phyloP scores from a whole-genome alignment of 805 yeast species.

The Lipomyces chichibuensis region DNA sequence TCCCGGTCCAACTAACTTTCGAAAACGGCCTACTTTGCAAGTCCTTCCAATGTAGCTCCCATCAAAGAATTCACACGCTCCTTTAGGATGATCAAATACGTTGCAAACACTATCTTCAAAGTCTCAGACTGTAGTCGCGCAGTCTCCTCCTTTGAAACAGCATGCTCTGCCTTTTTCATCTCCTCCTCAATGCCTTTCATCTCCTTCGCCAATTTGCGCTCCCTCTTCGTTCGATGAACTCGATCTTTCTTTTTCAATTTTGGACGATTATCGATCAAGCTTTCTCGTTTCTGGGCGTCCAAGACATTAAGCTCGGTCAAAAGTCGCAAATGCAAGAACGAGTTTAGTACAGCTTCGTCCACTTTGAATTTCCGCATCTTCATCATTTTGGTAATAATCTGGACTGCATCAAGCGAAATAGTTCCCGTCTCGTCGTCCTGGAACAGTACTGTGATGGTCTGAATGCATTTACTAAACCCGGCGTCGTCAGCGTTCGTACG shows the following conservation, averaged over 20 bases:
- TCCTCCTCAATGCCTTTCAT: constrained; percentile 86
- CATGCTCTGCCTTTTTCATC: constrained; percentile 80
- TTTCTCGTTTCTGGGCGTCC: constrained; percentile 21
- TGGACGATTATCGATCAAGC: constrained; percentile 35
- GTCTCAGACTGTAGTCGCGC: constrained; percentile 84
- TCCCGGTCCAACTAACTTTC: background rate
- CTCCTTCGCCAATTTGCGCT: constrained; percentile 85
- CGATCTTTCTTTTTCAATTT: constrained; percentile 83
- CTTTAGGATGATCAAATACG: constrained; percentile 77
- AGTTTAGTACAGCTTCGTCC: constrained; percentile 78
- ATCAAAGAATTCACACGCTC: constrained; percentile 64
- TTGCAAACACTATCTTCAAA: constrained; percentile 66
- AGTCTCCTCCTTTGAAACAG: constrained; percentile 84
- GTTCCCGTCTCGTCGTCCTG: constrained; percentile 81
- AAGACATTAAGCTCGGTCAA: constrained; percentile 44
- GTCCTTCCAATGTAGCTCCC: constrained; percentile 88
- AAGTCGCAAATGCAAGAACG: constrained; percentile 62
- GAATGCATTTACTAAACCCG: constrained; percentile 61
- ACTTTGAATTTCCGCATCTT: constrained; percentile 75
- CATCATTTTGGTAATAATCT: constrained; percentile 68
- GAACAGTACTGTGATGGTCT: constrained; percentile 69
- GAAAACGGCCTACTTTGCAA: constrained; percentile 53
- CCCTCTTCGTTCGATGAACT: constrained; percentile 87
- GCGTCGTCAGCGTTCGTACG: constrained; percentile 41
- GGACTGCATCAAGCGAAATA: constrained; percentile 71